Evolutionary conservation across 768 basidiomycete species (phyloP), one percentile per base, ranked within the genome.

Genomic region (Tephrocybe sp.): DNA sequence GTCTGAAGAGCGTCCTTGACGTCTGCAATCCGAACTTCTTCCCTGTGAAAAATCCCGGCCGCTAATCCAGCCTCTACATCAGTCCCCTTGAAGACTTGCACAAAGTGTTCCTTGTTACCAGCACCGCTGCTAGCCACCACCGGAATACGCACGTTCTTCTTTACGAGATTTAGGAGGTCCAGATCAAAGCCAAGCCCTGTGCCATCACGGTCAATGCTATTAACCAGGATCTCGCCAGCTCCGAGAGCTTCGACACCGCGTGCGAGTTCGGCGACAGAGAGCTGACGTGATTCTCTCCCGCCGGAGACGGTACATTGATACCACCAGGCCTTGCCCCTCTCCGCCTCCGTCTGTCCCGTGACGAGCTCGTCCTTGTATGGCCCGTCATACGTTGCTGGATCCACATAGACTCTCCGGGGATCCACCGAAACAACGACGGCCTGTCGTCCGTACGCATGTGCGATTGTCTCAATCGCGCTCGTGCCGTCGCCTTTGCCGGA

Each of bases 371-470:
- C 68, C 56, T 65, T 75, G 69, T 85, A 84, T 8, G 85, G 83
- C 2, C 89, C 90, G 32, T 80, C 73, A 64, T 94, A 92, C 0
- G 75, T 70, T 18, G 71, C 59, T 1, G 75, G 67, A 56, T 89
- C 79, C 60, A 96, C 85, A 68, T 89, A 95, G 15, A 84, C 87
- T 46, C 93, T 74, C 56, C 84, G 84, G 6, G 97, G 97, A 70
- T 99, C 97, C 57, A 98, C 81, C 32, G 96, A 98, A 31, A 99
- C 94, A 34, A 99, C 97, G 45, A 99, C 95, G 3, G 97, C 97
- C 64, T 98, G 95, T n/a, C 82, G 78, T 5, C 97, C 97, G 65
- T 99, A 99, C 40, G 79, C 83, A 43, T 75, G 75, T 3, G 94
- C 89, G 62, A 99, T 98, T 8, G 85, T 86, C 73, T 97, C 95